Base-by-base conservation (phyloP, 768 basidiomycete genomes). In the Trametes cingulata region DNA sequence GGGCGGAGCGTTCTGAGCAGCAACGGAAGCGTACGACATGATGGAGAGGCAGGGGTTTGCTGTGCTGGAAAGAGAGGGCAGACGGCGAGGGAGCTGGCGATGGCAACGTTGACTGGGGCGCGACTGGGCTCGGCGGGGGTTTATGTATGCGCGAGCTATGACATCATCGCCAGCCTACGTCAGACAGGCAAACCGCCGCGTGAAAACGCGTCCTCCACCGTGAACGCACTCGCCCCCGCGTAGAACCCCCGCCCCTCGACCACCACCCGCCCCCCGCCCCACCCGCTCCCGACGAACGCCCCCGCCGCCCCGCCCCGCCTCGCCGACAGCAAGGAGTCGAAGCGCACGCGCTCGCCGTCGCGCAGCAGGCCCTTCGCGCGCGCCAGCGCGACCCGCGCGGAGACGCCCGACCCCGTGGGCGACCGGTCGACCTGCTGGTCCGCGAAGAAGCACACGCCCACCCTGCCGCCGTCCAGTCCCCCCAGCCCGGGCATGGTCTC, bases 1-100 rank as follows among this genome's bases (percentile, higher is more conserved):
- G 6, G 83, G 78, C 14, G 80, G 80, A 7, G 78, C 79, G 73
- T 90, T 84, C 62, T 81, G 76, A 25, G 82, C 82, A 59, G 85
- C 82, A 68, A 87, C 82, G 33, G 82, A 75, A 22, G 90, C 89
- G 82, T 90, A 91, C 57, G 88, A 89, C 87, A 90, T 90, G 68
- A 65, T 67, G 64, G 45, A 25, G 56, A 41, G 19, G 12, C 25
- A 12, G 55, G 36, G 22, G 39, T 48, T n/a, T 19, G 33, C 12
- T 19, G 25, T 8, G 19, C 22, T 48, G n/a, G 47, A 49, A 17
- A 17, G 52, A 10, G 40, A 35, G 52, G 37, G 29, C 13, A 10
- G 22, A 39, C 29, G 29, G 10, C 10, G 29, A 33, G 10, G 29
- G 35, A 25, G 37, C 35, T 37, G 35, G 36, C 39, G 35, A 46